Evolutionary conservation across 2,329 filamentous ascomycete species (phyloP).

Genomic region (Ramichloridium luteum): DNA sequence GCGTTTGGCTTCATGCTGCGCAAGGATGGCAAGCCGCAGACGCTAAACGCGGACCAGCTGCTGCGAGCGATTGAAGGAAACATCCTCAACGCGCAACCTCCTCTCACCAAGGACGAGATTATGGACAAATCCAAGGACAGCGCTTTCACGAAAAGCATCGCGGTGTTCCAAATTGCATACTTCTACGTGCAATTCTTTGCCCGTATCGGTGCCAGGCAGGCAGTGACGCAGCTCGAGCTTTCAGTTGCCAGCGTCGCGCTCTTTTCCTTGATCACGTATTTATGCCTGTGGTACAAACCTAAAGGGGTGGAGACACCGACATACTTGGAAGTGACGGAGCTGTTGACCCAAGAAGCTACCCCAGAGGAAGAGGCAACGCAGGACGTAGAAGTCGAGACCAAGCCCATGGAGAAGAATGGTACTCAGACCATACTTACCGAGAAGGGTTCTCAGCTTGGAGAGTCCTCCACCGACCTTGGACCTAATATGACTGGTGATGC

Average conservation of each 20-base stretch:
- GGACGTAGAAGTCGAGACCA: no score
- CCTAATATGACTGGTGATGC: no score
- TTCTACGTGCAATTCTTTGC: conserved; percentile 7
- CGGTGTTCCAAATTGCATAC: conserved; percentile 4
- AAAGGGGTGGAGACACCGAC: conserved; percentile 3
- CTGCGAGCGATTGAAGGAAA: no score
- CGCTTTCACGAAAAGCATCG: conserved; percentile 21
- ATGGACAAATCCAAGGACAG: conserved; percentile 30
- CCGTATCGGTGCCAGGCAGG: not conserved
- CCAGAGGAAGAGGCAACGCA: no score
- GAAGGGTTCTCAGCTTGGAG: no score
- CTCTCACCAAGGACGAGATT: conserved; percentile 16
- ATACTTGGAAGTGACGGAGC: no score
- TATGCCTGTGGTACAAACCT: conserved; percentile 5
- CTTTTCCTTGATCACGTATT: conserved; percentile 6
- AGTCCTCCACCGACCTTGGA: no score
- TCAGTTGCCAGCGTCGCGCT: conserved; percentile 4
- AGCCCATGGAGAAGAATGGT: no score
- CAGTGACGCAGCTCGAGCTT: conserved; percentile 8
- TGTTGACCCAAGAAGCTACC: no score
- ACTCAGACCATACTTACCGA: no score
- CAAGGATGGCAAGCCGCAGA: no score
- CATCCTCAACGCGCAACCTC: not conserved
- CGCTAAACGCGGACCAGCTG: no score
- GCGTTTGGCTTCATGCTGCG: conserved; percentile 23